These are phyloP conservation scores for Gynostemma pentaphyllum DNA, from an alignment of 306 rosid genomes.

Conservation along the genomic window DNA sequence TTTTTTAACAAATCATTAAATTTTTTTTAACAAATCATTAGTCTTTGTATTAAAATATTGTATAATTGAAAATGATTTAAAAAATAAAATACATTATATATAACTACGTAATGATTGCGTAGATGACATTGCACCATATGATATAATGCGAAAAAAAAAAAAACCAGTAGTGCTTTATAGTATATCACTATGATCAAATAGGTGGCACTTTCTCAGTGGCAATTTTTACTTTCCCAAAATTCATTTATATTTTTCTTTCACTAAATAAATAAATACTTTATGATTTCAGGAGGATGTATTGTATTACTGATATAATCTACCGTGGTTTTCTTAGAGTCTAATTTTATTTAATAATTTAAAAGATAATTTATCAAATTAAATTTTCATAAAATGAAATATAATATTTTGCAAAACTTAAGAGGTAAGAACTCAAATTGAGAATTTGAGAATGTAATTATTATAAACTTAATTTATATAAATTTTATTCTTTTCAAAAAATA, in stretches of 20 bases:
- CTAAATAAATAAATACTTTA: background rate
- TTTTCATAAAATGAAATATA: too few relatives aligned
- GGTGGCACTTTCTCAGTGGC: slow-evolving; percentile 5
- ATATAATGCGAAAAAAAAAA: background rate
- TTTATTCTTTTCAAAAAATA: too few relatives aligned
- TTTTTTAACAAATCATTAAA: too few relatives aligned
- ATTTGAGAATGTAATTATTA: too few relatives aligned
- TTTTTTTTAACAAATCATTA: background rate
- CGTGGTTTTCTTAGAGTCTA: too few relatives aligned
- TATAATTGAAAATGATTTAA: background rate
- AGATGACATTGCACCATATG: background rate
- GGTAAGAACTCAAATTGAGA: too few relatives aligned
- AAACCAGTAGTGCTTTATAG: background rate
- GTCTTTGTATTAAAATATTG: background rate
- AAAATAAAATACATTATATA: background rate
- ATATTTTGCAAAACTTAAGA: too few relatives aligned
- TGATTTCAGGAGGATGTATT: slow-evolving; percentile 7
- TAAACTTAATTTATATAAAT: too few relatives aligned
- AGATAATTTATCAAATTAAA: too few relatives aligned
- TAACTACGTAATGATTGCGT: slow-evolving; percentile 6
- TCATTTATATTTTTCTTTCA: background rate
- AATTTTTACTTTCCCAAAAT: background rate
- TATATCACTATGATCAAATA: background rate
- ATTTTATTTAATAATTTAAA: too few relatives aligned
- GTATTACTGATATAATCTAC: too few relatives aligned